Percentiles rank a stretch among this genome's conserved stretches.
Evolutionary conservation across 192 early-diverging fungal species (phyloP).

Genomic region (Dimargaris verticillata): DNA sequence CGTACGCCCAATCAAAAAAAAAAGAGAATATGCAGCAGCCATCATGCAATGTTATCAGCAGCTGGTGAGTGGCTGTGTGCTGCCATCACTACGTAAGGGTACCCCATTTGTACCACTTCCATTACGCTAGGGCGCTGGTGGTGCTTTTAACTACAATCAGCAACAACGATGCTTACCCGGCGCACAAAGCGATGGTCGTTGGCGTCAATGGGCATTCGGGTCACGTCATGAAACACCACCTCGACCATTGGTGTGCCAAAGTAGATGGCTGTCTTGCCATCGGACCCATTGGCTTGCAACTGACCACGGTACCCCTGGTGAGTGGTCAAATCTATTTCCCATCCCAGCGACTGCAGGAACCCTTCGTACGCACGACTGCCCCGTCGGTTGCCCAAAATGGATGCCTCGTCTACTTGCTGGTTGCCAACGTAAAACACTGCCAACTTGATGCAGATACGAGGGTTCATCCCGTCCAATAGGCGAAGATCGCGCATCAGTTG

Average conservation of each 20-base stretch:
- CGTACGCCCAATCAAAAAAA: neutral
- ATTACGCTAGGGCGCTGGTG: neutral
- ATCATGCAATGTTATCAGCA: neutral
- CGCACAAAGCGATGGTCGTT: constrained; percentile 73
- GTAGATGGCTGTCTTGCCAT: constrained; percentile 62
- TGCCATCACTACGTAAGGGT: neutral
- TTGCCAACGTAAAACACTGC: constrained; percentile 82
- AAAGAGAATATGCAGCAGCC: neutral
- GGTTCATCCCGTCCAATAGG: constrained; percentile 18
- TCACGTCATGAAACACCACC: constrained; percentile 82
- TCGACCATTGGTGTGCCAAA: constrained; percentile 71
- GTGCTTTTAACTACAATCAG: neutral
- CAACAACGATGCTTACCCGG: constrained; percentile 46
- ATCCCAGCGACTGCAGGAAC: constrained; percentile 83
- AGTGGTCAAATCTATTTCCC: constrained; percentile 72
- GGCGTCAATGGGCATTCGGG: constrained; percentile 68
- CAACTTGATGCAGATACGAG: constrained; percentile 72
- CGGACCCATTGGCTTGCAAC: constrained; percentile 59
- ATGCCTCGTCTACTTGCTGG: constrained; percentile 77
- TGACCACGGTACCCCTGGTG: constrained; percentile 81
- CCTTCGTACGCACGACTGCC: constrained; percentile 60
- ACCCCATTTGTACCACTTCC: neutral
- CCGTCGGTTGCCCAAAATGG: constrained; percentile 60
- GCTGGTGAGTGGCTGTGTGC: neutral
- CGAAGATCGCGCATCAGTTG: constrained; percentile 18